Evolutionary conservation across 1,284 basidiomycete genomes (phyloP), one percentile per base, ranked within the genome.

Genomic region (Meira nashicola): DNA sequence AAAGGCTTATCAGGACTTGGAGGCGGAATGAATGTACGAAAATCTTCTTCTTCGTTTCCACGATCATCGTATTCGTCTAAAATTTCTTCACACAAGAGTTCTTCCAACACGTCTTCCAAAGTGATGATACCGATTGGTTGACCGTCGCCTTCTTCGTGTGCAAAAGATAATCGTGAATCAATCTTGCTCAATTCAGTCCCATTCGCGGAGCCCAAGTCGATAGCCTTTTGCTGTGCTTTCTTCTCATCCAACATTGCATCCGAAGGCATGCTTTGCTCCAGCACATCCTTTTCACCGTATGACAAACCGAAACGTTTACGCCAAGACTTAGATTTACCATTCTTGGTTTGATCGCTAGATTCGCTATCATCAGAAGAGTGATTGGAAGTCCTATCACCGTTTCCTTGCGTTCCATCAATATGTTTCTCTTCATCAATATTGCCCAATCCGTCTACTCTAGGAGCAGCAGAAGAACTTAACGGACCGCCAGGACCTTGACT

Each of bases 51-150:
- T 11, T 54, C 53, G 23, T 73, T 68, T n/a, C 64, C 73, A 28
- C 65, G 64, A 7, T 68, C 67, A 47, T 76, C 71, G 54, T 74
- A 74, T 55, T 74, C 74, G 50, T 76, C 74, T 19, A 72, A 58
- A 25, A 77, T 77, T 57, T 77, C 76, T 55, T 75, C 73, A 37
- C 70, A 69, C 53, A 77, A 70, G 14, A 66, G 40, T 60, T 67
- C 89, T 84, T 94, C 91, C 9, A 94, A 82, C 15, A 94, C 89
- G 67, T 94, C 91, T 78, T 94, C 92, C 2, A 94, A 83, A 1
- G 92, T 94, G 66, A 94, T 93, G 75, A 94, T 91, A 60, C 92
- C 92, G 23, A 94, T 81, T 1, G 55, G 55, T 15, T n/a, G 14
- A 23, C 10, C 44, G 12, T 48, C n/a, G 2, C 17, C 23, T 23